phyloP scores from a whole-genome alignment of 2,329 filamentous ascomycete species.

The Pleoardoris graminearum region DNA sequence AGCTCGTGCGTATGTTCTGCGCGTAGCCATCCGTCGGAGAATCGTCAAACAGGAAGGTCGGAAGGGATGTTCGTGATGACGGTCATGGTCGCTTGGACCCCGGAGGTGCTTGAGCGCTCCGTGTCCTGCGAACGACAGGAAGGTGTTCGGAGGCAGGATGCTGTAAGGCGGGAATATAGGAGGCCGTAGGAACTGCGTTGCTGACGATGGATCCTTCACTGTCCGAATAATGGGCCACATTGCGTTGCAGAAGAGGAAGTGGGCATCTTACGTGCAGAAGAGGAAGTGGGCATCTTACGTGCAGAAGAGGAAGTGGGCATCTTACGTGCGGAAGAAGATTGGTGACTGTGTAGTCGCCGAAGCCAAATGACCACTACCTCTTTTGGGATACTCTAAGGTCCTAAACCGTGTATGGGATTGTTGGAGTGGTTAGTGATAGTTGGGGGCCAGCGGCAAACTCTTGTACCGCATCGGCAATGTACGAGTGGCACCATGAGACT shows the following conservation, averaged over 20 bases:
- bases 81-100: neutral
- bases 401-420: neutral
- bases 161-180: neutral
- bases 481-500: too few relatives aligned
- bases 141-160: neutral
- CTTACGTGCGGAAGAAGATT: neutral
- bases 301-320: too few relatives aligned
- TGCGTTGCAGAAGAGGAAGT: neutral
- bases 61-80: neutral
- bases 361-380: neutral
- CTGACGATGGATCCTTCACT: slow-evolving; percentile 2
- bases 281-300: too few relatives aligned
- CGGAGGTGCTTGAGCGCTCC: neutral
- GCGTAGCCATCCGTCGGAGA: neutral
- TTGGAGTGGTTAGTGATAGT: neutral
- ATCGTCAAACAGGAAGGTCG: neutral
- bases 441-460: neutral
- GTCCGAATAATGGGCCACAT: neutral
- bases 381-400: neutral
- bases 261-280: neutral
- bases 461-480: neutral
- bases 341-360: neutral
- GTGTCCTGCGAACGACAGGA: neutral
- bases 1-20: neutral
- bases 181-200: neutral